Conservation (phyloP, 805 yeast species). For the Ogataea pignaliae region DNA sequence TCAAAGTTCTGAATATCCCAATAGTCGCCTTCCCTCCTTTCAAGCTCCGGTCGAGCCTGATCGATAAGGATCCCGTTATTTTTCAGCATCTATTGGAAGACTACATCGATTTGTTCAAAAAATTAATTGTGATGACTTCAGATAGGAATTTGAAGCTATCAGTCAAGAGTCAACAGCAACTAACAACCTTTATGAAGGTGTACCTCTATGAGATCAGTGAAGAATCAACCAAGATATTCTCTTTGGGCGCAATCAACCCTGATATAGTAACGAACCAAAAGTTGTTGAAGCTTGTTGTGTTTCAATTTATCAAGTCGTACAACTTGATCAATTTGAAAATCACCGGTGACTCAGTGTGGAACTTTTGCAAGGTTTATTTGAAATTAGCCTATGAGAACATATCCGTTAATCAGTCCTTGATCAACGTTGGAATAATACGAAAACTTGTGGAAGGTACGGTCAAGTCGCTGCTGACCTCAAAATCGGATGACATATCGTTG, state of each 20-base stretch:
- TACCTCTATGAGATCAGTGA: slow-evolving; percentile 58
- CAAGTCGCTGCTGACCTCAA: slow-evolving; percentile 44
- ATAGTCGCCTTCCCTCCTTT: slow-evolving; percentile 74
- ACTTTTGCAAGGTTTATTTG: slow-evolving; percentile 53
- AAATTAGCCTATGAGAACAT: slow-evolving; percentile 28
- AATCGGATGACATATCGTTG: slow-evolving; percentile 45
- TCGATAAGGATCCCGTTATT: slow-evolving; percentile 79
- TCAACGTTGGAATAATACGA: slow-evolving; percentile 37
- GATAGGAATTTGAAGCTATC: slow-evolving; percentile 34
- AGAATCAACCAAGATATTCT: slow-evolving; percentile 56
- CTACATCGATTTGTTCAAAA: slow-evolving; percentile 51
- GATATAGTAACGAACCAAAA: slow-evolving; percentile 55
- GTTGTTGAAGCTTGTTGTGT: slow-evolving; percentile 43
- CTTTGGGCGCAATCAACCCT: slow-evolving; percentile 69
- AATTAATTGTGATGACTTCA: slow-evolving; percentile 31
- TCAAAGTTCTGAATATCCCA: slow-evolving; percentile 38
- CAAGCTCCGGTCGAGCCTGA: slow-evolving; percentile 66
- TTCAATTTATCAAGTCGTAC: slow-evolving; percentile 44
- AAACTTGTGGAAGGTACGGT: slow-evolving; percentile 51
- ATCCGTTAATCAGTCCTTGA: slow-evolving; percentile 26
- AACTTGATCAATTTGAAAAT: slow-evolving; percentile 55
- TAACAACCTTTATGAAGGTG: slow-evolving; percentile 50
- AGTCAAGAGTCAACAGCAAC: slow-evolving; percentile 54
- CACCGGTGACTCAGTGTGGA: slow-evolving; percentile 62
- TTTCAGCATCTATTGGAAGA: slow-evolving; percentile 72